Conservation (phyloP, 257 asterid species). For the Solanum chiquidenum region DNA sequence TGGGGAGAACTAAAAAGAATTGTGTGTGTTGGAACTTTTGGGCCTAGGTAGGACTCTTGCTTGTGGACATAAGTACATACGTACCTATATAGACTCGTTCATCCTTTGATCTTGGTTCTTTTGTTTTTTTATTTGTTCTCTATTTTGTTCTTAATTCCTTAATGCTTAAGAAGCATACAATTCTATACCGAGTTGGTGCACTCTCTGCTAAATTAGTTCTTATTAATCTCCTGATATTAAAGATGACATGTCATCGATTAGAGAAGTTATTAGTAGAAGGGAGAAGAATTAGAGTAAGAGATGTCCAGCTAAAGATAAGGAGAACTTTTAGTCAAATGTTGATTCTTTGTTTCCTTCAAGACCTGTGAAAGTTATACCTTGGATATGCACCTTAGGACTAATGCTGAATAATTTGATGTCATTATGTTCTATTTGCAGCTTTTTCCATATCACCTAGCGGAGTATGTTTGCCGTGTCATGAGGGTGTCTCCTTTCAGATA, state of each 20-base stretch:
- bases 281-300: background rate
- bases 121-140: background rate
- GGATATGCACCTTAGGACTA: background rate
- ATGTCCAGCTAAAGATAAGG: background rate
- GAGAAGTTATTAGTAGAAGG: background rate
- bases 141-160: background rate
- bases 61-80: background rate
- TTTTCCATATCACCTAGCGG: slow-evolving; percentile 95
- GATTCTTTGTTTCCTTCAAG: background rate
- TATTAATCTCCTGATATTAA: background rate
- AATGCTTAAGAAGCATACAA: background rate
- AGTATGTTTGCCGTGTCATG: slow-evolving; percentile 96
- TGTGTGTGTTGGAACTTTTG: background rate
- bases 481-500: slow-evolving; percentile 95
- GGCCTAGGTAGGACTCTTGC: background rate
- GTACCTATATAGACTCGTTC: background rate
- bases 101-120: background rate
- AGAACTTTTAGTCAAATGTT: background rate
- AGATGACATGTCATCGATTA: background rate
- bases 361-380: background rate
- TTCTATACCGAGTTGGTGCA: background rate
- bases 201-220: background rate
- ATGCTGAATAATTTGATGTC: background rate
- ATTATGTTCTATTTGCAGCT: slow-evolving; percentile 47
- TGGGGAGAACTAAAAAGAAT: background rate